Base-by-base conservation (phyloP, 1,284 basidiomycete genomes). In the Moesziomyces sp. region DNA sequence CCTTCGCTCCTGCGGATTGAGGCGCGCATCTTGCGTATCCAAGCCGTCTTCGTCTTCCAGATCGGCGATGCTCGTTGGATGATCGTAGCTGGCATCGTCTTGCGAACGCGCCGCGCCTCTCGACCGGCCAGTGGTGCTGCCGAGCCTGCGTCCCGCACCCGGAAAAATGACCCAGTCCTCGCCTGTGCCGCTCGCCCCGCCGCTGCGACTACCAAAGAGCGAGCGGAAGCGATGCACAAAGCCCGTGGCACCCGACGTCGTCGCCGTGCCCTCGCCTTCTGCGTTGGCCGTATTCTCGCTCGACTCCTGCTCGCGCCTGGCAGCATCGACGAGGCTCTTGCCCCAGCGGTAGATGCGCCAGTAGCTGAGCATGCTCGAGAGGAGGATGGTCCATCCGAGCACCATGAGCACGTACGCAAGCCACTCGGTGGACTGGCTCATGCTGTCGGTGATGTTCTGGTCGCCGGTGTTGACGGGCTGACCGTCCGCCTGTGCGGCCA, bases 391-490 rank as follows among this genome's bases (percentile, higher is more conserved):
- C 93, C 93, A 96, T 13, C 94, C 92, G 40, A 94, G 77, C 0
- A 91, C 92, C 92, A 97, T 97, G 79, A 97, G 88, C 55, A 96
- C 85, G 86, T 96, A 94, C 1, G 92, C 90, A 40, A 97, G 86
- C 92, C 92, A 96, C 74, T 94, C 93, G 78, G 86, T 88, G 42
- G 87, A 86, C 28, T 83, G 79, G 5, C 85, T 84, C 43, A 86
- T 84, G 35, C 85, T 85, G 14, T 77, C 79, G 83, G 82, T 26
- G 64, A 52, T 73, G 51, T 75, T 64, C 48, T 86, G 85, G 44
- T 88, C 86, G 80, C 84, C 80, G 83, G 81, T 84, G 76, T 84
- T 63, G 54, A 65, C 45, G 34, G 68, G 38, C 34, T 68, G 81
- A 66, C 81, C 83, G 50, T 83, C 85, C 13, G 79, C 80, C 30